phyloP scores from a whole-genome alignment of 768 basidiomycete genomes.

The Basidioascus undulatus region DNA sequence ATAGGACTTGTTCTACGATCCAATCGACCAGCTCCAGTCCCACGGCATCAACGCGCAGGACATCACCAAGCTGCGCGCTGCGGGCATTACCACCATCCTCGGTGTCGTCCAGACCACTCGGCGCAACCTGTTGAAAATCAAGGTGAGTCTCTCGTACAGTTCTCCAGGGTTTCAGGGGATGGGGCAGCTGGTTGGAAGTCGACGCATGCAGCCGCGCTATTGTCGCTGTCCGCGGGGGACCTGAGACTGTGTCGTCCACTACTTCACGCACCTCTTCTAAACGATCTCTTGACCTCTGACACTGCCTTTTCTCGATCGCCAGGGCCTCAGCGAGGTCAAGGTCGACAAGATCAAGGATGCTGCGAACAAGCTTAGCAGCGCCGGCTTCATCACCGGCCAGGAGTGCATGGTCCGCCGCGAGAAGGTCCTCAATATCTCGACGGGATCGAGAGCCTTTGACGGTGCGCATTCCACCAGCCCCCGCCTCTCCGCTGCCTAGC shows the following conservation, averaged over 20 bases:
- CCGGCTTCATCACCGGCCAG: constrained; percentile 48
- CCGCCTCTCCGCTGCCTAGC: background rate
- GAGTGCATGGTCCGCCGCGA: constrained; percentile 25
- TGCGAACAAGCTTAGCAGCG: constrained; percentile 53
- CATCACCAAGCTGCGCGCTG: constrained; percentile 71
- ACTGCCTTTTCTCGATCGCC: background rate
- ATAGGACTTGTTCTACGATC: too few relatives aligned
- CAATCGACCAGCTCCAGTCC: too few relatives aligned
- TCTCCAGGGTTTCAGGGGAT: background rate
- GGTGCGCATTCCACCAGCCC: constrained; percentile 8
- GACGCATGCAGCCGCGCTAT: too few relatives aligned
- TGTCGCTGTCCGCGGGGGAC: too few relatives aligned
- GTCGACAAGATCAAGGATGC: constrained; percentile 83
- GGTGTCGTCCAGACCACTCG: constrained; percentile 33
- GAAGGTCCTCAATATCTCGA: constrained; percentile 59
- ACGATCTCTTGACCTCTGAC: background rate
- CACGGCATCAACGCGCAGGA: constrained; percentile 92
- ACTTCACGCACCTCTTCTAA: background rate
- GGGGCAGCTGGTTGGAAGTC: background rate
- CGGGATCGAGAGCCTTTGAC: constrained; percentile 80
- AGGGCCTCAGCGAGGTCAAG: constrained; percentile 93
- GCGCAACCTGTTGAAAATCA: constrained; percentile 75
- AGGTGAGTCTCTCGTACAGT: constrained; percentile 26
- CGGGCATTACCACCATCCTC: constrained; percentile 14
- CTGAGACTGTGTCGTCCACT: too few relatives aligned